Evolutionary conservation across 257 asterid species (phyloP).

Genomic region (Knoxia roxburghii): DNA sequence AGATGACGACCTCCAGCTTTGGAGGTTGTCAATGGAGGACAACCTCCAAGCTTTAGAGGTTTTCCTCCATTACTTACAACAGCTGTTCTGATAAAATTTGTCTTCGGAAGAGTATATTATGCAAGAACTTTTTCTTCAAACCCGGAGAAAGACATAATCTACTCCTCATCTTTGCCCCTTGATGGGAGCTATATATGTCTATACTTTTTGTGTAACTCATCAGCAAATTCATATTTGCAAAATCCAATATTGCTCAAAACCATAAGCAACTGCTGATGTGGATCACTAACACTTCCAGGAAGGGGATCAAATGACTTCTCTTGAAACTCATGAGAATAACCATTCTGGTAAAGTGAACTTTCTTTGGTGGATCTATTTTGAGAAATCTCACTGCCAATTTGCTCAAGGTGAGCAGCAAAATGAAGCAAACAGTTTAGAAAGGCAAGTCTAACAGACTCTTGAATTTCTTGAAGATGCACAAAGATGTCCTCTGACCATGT

Average conservation of each 20-base stretch:
- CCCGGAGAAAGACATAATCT: conserved; percentile 65
- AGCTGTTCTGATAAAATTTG: conserved; percentile 77
- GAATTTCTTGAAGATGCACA: conserved; percentile 81
- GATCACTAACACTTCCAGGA: conserved; percentile 78
- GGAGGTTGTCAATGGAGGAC: too few species aligned
- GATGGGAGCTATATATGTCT: conserved; percentile 62
- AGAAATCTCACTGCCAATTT: conserved; percentile 55
- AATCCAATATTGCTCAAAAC: conserved; percentile 94
- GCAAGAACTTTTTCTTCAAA: conserved; percentile 90
- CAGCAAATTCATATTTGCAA: conserved; percentile 89
- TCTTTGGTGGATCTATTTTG: conserved; percentile 46
- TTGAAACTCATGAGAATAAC: conserved; percentile 47
- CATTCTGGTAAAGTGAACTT: conserved; percentile 52
- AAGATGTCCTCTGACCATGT: conserved; percentile 67
- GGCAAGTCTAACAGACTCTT: conserved; percentile 86
- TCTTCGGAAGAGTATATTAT: conserved; percentile 88
- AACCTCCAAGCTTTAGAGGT: too few species aligned
- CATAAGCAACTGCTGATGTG: conserved; percentile 82
- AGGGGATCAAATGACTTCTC: conserved; percentile 56
- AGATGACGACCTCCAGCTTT: too few species aligned
- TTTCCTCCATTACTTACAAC: conserved; percentile 82
- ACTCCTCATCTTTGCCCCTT: conserved; percentile 68
- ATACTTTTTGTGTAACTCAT: conserved; percentile 64
- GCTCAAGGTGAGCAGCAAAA: conserved; percentile 86
- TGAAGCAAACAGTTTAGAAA: conserved; percentile 78